Evolutionary conservation across 1,139 yeast genomes (phyloP), one percentile per base, ranked within the genome.

Genomic region (Candida sp.): DNA sequence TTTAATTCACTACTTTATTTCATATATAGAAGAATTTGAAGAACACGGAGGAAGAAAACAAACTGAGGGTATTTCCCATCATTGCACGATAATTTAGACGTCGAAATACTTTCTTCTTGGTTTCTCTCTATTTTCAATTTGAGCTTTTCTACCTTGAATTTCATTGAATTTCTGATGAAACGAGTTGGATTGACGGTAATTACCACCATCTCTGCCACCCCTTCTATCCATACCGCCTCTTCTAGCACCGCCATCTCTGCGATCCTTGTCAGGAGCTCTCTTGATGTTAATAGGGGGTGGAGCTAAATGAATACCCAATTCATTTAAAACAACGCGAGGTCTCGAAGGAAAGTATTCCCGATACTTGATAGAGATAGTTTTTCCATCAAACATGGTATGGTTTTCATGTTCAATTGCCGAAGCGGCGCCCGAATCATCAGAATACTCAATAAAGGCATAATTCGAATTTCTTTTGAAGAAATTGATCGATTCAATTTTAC

Each of bases 331-430:
- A 11, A 5, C 30, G 22, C 11, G 38, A 37, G 42, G 45, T 43
- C 45, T 46, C 12, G n/a, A 22, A 37, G 40, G 44, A 48, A 77
- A 77, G 49, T 79, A 63, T 57, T 84, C 91, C 47, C 85, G 75
- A 55, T 83, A 86, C 60, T 85, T 91, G 37, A 87, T 95, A 61
- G 84, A 90, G 70, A 87, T 83, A 5, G 90, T 83, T 58, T 77
- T 82, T 43, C 77, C 80, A 53, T 77, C 65, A 54, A 87, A 79
- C 60, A 82, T 75, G 2, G 91, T 73, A 61, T 87, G 95, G 56
- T 87, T 86, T 58, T 87, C 95, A 45, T 79, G 72, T 56, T 84
- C 90, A 42, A 86, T 84, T 1, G 95, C 91, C 32, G 84, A 74
- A 2, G 90, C 89, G 3, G 93, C 90, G 29, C 88, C 79, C 15